These are phyloP conservation scores for Torrubiellomyces zombiae DNA, from an alignment of 2,329 filamentous ascomycete species.

Conservation along the genomic window DNA sequence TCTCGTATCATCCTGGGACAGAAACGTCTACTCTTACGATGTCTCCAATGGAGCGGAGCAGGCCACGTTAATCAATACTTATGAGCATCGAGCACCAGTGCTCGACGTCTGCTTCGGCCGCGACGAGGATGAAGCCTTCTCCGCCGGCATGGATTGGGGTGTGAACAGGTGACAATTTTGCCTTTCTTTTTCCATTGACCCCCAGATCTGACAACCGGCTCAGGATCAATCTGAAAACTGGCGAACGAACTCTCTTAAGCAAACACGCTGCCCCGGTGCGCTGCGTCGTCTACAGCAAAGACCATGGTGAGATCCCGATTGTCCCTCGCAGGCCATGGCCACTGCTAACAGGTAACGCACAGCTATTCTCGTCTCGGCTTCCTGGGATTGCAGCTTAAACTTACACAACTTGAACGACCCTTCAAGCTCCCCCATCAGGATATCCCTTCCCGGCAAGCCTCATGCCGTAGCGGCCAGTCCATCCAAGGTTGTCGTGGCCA, in stretches of 20 bases:
- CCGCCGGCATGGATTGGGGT: conserved; percentile 70
- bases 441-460: conserved; percentile 69
- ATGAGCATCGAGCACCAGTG: conserved; percentile 70
- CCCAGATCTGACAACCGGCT: conserved; percentile 1
- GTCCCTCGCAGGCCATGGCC: conserved; percentile 1
- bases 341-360: conserved; percentile 6
- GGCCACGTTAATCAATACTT: conserved; percentile 45
- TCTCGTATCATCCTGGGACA: conserved; percentile 91
- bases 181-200: conserved; percentile 5
- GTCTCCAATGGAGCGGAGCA: conserved; percentile 41
- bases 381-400: conserved; percentile 86
- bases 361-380: conserved; percentile 71
- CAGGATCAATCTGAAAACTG: conserved; percentile 52
- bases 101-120: conserved; percentile 84
- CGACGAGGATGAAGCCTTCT: conserved; percentile 70
- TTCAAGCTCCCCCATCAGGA: conserved; percentile 38
- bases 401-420: conserved; percentile 50
- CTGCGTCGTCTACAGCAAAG: conserved; percentile 63
- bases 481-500: conserved; percentile 80
- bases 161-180: conserved; percentile 46
- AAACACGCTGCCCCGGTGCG: conserved; percentile 68
- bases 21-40: conserved; percentile 80
- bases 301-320: conserved; percentile 38
- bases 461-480: conserved; percentile 68
- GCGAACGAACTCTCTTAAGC: conserved; percentile 58